Conservation (phyloP, 768 basidiomycete genomes). For the Tylopilus sp. region DNA sequence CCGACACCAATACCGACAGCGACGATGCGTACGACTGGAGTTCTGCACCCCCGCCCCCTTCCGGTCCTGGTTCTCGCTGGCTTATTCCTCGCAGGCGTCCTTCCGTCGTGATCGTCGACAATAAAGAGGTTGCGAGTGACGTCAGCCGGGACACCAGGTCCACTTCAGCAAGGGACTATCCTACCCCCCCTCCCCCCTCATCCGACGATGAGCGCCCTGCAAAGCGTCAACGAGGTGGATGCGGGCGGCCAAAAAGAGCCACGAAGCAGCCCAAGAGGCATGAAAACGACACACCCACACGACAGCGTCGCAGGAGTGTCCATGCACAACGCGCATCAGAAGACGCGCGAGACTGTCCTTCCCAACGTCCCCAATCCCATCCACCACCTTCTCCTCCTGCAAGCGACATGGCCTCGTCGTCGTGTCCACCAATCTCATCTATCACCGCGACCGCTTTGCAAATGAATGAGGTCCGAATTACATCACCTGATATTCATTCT, state of each 20-base stretch:
- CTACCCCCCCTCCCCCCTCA: not conserved
- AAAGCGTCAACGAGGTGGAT: slow-evolving; percentile 19
- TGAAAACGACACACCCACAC: slow-evolving; percentile 8
- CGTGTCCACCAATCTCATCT: slow-evolving; percentile 2
- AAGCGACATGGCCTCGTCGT: not conserved
- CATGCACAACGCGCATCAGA: not conserved
- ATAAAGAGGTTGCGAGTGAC: not conserved
- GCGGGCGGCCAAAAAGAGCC: not conserved
- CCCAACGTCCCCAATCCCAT: not conserved
- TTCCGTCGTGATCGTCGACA: slow-evolving; percentile 13
- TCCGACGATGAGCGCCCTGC: slow-evolving; percentile 5
- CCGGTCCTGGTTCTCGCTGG: slow-evolving; percentile 15
- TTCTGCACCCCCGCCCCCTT: not conserved
- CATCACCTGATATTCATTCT: slow-evolving; percentile 12
- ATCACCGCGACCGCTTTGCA: slow-evolving; percentile 6
- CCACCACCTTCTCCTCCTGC: slow-evolving; percentile 1
- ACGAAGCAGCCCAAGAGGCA: slow-evolving; percentile 15
- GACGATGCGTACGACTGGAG: slow-evolving; percentile 16
- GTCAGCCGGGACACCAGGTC: not conserved
- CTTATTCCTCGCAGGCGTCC: slow-evolving; percentile 20
- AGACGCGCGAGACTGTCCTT: not conserved
- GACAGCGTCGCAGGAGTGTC: not conserved
- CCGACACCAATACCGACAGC: slow-evolving; percentile 14
- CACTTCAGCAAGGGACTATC: not conserved
- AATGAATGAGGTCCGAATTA: slow-evolving; percentile 12